phyloP scores from a whole-genome alignment of 1,284 basidiomycete genomes.

The Tylopilus sp. region DNA sequence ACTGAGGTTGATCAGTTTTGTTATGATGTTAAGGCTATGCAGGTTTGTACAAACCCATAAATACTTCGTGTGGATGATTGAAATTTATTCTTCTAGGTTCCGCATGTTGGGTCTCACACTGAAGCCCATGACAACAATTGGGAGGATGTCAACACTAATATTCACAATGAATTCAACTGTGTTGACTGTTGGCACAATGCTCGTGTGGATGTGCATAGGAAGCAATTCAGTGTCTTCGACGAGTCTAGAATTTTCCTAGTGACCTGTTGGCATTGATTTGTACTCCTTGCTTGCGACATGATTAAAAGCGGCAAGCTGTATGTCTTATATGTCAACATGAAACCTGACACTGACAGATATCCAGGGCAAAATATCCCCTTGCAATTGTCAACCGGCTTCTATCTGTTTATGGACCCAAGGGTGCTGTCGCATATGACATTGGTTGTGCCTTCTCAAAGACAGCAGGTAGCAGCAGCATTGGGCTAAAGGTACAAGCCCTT shows the following conservation, averaged over 20 bases:
- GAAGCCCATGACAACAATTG: no score
- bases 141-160: background rate
- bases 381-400: conserved; percentile 10
- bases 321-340: no score
- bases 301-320: conserved; percentile 24
- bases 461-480: background rate
- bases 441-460: conserved; percentile 12
- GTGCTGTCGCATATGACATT: conserved; percentile 17
- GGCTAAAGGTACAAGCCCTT: background rate
- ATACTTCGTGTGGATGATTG: no score
- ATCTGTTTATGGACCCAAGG: conserved; percentile 6
- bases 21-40: no score
- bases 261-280: background rate
- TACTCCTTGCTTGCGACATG: conserved; percentile 20
- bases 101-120: no score
- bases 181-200: background rate
- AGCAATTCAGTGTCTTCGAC: no score
- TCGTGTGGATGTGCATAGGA: background rate
- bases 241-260: background rate
- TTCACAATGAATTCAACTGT: no score
- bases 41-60: no score
- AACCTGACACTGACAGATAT: no score
- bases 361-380: no score
- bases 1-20: no score
- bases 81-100: no score